These are phyloP conservation scores for Trametes coccinea DNA, from an alignment of 768 basidiomycete genomes.

Conservation along the genomic window DNA sequence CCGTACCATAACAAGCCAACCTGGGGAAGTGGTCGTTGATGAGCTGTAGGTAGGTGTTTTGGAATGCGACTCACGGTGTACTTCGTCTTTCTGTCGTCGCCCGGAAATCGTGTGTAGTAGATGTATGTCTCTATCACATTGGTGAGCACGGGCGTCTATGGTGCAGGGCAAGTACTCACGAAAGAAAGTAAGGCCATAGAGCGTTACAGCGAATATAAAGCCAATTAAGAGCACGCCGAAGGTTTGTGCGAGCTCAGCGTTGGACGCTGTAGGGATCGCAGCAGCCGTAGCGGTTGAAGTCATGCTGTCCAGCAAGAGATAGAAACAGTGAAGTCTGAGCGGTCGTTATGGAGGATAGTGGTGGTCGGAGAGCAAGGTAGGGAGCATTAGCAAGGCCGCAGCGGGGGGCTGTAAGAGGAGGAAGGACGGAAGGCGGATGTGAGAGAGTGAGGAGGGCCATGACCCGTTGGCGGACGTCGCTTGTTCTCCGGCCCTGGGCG, in stretches of 20 bases:
- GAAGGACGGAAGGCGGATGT: conserved; percentile 4
- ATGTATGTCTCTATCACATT: conserved; percentile 25
- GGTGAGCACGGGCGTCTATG: background rate
- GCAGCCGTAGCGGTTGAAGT: background rate
- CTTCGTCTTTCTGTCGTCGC: conserved; percentile 20
- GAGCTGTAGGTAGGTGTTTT: background rate
- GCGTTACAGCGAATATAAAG: conserved; percentile 29
- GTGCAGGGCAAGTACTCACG: conserved; percentile 18
- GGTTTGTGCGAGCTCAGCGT: conserved; percentile 22
- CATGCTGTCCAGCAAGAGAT: background rate
- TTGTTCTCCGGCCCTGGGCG: background rate
- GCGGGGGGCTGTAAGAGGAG: background rate
- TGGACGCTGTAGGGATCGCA: background rate
- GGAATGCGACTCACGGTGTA: conserved; percentile 15
- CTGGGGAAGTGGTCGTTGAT: background rate
- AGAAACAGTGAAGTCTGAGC: background rate
- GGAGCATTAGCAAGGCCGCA: background rate
- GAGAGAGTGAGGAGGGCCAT: background rate
- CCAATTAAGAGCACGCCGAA: conserved; percentile 30
- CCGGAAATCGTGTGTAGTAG: conserved; percentile 28
- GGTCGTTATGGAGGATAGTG: background rate
- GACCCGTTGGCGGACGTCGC: conserved; percentile 1
- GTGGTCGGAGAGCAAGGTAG: background rate
- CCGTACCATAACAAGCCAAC: conserved; percentile 26
- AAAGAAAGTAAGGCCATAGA: conserved; percentile 32